Conservation (phyloP, 306 rosid species). For the Pterocarpus santalinus region DNA sequence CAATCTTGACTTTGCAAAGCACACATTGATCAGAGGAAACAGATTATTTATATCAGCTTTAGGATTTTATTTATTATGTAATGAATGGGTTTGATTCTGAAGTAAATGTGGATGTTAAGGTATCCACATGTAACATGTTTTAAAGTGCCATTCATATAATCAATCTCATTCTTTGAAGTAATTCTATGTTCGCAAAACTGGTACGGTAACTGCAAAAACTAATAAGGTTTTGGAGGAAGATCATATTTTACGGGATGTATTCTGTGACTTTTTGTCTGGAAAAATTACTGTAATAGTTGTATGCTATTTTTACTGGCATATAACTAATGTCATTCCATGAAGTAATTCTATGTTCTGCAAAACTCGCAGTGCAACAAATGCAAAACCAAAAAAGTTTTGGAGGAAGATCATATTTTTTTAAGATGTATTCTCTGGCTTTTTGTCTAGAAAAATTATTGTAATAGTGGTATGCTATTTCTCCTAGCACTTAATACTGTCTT, state of each 20-base stretch:
- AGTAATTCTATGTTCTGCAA: neutral
- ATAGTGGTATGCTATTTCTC: slow-evolving; percentile 20
- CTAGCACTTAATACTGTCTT: slow-evolving; percentile 20
- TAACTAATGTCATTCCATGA: neutral
- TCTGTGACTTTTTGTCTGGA: neutral
- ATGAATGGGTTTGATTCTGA: neutral
- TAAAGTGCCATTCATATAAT: neutral
- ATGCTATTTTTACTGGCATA: neutral
- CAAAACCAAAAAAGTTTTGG: neutral
- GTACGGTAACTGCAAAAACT: neutral
- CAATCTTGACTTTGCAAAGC: neutral
- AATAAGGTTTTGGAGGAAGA: neutral
- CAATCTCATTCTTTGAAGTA: slow-evolving; percentile 18
- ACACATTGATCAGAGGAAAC: neutral
- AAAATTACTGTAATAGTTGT: slow-evolving; percentile 20
- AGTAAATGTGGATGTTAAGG: neutral
- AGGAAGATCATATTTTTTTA: neutral
- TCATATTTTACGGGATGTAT: neutral
- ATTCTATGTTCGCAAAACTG: neutral
- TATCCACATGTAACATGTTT: neutral
- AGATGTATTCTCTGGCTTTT: neutral
- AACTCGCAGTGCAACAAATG: neutral
- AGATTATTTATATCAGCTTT: neutral
- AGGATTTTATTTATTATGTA: neutral
- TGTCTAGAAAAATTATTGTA: neutral